phyloP scores from a whole-genome alignment of 164 flowering plant species.

The Echeveria elegans region DNA sequence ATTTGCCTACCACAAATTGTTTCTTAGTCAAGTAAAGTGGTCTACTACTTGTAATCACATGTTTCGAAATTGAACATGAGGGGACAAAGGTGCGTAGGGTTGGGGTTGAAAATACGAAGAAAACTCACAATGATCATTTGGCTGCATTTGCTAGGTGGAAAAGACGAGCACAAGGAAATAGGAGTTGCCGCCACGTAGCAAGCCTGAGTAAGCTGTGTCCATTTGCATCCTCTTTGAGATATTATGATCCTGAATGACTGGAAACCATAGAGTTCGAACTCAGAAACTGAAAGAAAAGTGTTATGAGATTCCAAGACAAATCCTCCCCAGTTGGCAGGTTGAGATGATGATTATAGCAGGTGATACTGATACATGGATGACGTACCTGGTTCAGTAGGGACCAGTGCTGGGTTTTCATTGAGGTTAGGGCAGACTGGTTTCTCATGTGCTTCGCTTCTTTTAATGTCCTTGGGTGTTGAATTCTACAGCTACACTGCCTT shows the following conservation, averaged over 20 bases:
- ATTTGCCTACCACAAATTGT: not conserved
- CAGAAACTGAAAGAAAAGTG: too few relatives aligned
- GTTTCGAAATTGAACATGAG: not conserved
- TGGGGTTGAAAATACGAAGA: not conserved
- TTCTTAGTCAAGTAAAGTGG: not conserved
- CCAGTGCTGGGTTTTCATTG: slow-evolving; percentile 34
- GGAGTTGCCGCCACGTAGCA: too few relatives aligned
- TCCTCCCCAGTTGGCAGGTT: not conserved
- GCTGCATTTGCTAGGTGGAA: not conserved
- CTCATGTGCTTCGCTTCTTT: slow-evolving; percentile 44
- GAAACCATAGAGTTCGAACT: not conserved
- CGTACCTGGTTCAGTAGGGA: slow-evolving; percentile 45
- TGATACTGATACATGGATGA: slow-evolving; percentile 15
- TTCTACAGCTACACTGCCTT: slow-evolving; percentile 62
- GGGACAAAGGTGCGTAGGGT: not conserved
- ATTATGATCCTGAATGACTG: too few relatives aligned
- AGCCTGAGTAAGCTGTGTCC: not conserved
- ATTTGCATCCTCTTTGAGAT: too few relatives aligned
- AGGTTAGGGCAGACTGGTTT: slow-evolving; percentile 43
- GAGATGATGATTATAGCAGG: not conserved
- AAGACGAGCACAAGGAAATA: not conserved
- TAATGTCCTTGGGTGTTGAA: slow-evolving; percentile 49
- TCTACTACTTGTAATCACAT: not conserved
- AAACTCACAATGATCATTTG: not conserved
- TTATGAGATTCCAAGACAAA: not conserved